Base-by-base conservation (phyloP, 164 flowering plant genomes). In the Vitis vinifera region DNA sequence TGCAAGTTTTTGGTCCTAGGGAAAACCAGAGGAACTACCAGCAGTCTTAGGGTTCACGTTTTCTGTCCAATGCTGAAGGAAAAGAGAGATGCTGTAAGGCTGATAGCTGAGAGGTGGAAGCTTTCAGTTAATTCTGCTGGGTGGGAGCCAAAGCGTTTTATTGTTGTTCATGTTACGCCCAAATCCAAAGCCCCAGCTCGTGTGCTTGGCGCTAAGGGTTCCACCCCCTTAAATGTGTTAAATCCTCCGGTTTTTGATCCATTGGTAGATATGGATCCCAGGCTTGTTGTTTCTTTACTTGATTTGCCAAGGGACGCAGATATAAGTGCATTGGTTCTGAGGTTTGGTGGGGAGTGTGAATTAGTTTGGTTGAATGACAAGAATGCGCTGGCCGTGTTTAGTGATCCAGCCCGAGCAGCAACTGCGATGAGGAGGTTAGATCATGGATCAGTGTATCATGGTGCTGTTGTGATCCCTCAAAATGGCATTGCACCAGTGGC, bases 281-380 rank as follows among this genome's bases (percentile, higher is more conserved):
- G 98, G 84, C 98, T 93, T 56, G 97, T 93, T 62, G 98, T 95
- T 58, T 90, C 97, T 63, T 80, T 95, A 30, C 73, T 91, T 16
- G 99, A 95, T 77, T 75, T 95, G 70, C 99, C 99, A 0, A 86
- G 98, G 69, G 99, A 95, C 56, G 86, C 97, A 19, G 95, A 93
- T 68, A 84, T 95, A 55, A 95, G 97, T 78, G 91, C 93, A 15
- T 68, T 95, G 77, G 95, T 93, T 14, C 70, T 95, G 78, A 87
- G 99, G 76, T 95, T 95, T 80, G 99, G 99, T 10, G 99, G 99
- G 37, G 99, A 95, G 69, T 95, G 99, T 68, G 98, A 95, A 70
- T 77, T 95, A 15, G 93, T 90, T 17, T 95, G 99, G 99, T 74
- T 93, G 80, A 91, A 93, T 70, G 99, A 95, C 71, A 93, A 83